Evolutionary conservation across 2,329 filamentous ascomycete genomes (phyloP).

Genomic region (Phialophora chinensis): DNA sequence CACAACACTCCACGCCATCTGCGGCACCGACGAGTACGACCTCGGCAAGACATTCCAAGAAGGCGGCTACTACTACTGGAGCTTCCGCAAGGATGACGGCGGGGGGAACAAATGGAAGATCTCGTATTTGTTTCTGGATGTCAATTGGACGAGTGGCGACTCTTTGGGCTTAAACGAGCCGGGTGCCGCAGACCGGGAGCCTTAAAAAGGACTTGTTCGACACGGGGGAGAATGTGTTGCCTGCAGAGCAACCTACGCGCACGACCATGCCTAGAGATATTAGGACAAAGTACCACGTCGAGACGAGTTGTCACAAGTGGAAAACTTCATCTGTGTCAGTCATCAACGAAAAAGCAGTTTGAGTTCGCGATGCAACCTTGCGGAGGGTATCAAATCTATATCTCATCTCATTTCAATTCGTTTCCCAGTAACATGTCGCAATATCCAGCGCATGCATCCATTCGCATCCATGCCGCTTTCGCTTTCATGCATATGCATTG

Average conservation of each 20-base stretch:
- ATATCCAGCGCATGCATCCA: not conserved
- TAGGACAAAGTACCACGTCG: not conserved
- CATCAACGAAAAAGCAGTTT: not conserved
- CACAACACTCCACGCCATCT: constrained; percentile 22
- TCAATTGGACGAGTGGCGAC: constrained; percentile 27
- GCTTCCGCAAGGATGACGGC: constrained; percentile 21
- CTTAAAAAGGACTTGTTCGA: not conserved
- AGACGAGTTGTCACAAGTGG: not conserved
- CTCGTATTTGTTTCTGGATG: constrained; percentile 30
- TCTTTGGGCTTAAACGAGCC: constrained; percentile 31
- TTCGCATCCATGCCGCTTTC: not conserved
- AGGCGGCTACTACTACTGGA: constrained; percentile 33
- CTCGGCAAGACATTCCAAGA: constrained; percentile 26
- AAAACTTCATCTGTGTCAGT: not conserved
- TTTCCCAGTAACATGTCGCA: not conserved
- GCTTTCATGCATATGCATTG: not conserved
- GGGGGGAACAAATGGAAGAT: constrained; percentile 22
- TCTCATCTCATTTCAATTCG: not conserved
- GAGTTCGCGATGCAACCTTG: not conserved
- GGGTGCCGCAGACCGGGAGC: constrained; percentile 8
- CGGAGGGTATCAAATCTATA: not conserved
- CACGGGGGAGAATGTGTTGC: not conserved
- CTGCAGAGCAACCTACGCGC: not conserved
- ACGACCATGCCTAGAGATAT: not conserved
- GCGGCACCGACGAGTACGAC: constrained; percentile 23